These are phyloP conservation scores for Mariannaea elegans DNA, from an alignment of 2,329 filamentous ascomycete species.

Conservation along the genomic window DNA sequence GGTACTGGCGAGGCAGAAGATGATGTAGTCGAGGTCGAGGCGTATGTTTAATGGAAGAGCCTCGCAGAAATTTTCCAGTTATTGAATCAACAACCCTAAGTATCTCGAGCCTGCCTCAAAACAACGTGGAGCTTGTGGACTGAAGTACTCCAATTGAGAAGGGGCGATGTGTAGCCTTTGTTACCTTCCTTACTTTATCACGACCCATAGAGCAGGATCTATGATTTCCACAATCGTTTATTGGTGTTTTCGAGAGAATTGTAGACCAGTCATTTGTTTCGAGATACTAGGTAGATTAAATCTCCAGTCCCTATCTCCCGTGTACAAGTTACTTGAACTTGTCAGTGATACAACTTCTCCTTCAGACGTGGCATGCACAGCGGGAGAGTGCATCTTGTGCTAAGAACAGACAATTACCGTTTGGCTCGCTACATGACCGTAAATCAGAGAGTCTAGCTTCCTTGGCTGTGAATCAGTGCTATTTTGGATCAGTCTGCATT, in stretches of 20 bases:
- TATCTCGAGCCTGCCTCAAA: not conserved
- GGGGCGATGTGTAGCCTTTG: not conserved
- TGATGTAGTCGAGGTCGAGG: not conserved
- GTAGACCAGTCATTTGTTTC: not conserved
- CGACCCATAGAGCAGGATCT: not conserved
- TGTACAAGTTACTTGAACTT: not conserved
- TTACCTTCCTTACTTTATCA: not conserved
- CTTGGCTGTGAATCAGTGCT: not conserved
- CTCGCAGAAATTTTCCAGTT: not conserved
- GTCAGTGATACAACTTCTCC: constrained; percentile 14
- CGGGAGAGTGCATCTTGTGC: not conserved
- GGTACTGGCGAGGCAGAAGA: not conserved
- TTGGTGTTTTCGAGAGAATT: not conserved
- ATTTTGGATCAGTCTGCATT: not conserved
- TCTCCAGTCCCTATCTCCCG: not conserved
- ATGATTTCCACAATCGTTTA: not conserved
- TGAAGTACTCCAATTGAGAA: not conserved
- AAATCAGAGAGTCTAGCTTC: not conserved
- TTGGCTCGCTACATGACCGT: not conserved
- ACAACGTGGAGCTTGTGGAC: not conserved
- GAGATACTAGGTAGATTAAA: not conserved
- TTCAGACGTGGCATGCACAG: not conserved
- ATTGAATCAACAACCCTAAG: not conserved
- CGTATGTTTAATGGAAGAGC: not conserved
- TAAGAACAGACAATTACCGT: not conserved